A percentile compares a stretch with the other conserved stretches of the same genome.
These are phyloP conservation scores for Ophiostoma novo-ulmi DNA, from an alignment of 2,329 filamentous ascomycete genomes.

Conservation along the genomic window DNA sequence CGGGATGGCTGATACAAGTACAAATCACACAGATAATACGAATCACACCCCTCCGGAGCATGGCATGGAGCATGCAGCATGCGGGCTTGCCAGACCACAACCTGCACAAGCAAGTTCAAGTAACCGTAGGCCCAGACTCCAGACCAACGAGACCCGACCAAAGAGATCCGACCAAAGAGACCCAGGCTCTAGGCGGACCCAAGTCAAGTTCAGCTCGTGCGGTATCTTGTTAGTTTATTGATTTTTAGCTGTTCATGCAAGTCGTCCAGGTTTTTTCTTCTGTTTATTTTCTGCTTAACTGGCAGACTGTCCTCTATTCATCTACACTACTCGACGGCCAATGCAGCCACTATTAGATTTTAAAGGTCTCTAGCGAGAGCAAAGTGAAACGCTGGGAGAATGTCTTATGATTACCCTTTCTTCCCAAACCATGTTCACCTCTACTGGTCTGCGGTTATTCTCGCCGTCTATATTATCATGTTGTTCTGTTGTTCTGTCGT, in stretches of 20 bases:
- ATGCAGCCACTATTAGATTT: background rate
- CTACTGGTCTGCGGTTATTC: background rate
- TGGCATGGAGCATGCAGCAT: background rate
- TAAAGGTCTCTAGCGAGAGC: background rate
- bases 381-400: background rate
- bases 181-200: background rate
- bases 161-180: background rate
- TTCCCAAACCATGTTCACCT: no score
- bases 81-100: background rate
- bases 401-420: background rate
- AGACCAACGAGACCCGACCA: background rate
- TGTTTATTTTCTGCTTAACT: background rate
- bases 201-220: constrained; percentile 3
- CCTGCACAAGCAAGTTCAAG: background rate
- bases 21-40: background rate
- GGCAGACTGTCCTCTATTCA: background rate
- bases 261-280: background rate
- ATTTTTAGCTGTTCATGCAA: constrained; percentile 7
- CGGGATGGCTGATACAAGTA: background rate
- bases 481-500: background rate
- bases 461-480: background rate
- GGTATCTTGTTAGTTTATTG: constrained; percentile 7
- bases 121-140: background rate
- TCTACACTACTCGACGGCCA: background rate
- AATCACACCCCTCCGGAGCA: background rate